A percentile compares a stretch with the other conserved stretches of the same genome.
phyloP scores from a whole-genome alignment of 139 green algal genomes.

The Chlorella vulgaris region DNA sequence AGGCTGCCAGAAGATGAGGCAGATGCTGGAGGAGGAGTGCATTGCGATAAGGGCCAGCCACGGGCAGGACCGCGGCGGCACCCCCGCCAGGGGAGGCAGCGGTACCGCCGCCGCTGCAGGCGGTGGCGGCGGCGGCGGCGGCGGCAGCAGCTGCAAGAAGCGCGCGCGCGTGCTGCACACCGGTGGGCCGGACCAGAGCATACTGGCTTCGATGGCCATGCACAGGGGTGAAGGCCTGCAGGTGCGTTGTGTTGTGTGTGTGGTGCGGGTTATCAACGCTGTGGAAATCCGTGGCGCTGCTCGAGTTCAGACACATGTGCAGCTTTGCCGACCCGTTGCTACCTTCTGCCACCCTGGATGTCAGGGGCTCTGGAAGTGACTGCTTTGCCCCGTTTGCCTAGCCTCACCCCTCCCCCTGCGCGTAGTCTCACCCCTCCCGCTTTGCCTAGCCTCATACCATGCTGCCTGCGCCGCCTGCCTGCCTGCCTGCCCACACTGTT shows the following conservation, averaged over 20 bases:
- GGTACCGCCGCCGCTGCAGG: background rate
- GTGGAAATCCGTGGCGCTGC: too few species aligned
- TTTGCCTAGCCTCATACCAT: too few species aligned
- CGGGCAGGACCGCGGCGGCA: background rate
- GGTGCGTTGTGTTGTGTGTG: conserved; percentile 1
- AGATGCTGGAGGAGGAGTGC: conserved; percentile 66
- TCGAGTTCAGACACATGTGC: too few species aligned
- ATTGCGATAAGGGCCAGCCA: conserved; percentile 47
- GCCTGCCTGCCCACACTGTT: too few species aligned
- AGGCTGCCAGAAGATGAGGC: conserved; percentile 44
- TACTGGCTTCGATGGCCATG: conserved; percentile 19
- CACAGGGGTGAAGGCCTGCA: background rate
- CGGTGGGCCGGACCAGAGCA: background rate
- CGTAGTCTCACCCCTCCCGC: too few species aligned
- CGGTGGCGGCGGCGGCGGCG: background rate
- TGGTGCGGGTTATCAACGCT: too few species aligned
- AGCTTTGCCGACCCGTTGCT: too few species aligned
- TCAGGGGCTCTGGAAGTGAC: too few species aligned
- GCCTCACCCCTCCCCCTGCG: too few species aligned
- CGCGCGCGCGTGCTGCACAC: conserved; percentile 5
- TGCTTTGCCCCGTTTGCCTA: too few species aligned
- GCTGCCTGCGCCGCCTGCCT: too few species aligned
- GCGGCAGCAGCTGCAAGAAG: conserved; percentile 10
- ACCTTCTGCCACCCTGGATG: too few species aligned
- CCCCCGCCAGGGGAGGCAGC: background rate